phyloP scores from a whole-genome alignment of 495 filamentous ascomycete species.

The Lasiosphaeria miniovina region DNA sequence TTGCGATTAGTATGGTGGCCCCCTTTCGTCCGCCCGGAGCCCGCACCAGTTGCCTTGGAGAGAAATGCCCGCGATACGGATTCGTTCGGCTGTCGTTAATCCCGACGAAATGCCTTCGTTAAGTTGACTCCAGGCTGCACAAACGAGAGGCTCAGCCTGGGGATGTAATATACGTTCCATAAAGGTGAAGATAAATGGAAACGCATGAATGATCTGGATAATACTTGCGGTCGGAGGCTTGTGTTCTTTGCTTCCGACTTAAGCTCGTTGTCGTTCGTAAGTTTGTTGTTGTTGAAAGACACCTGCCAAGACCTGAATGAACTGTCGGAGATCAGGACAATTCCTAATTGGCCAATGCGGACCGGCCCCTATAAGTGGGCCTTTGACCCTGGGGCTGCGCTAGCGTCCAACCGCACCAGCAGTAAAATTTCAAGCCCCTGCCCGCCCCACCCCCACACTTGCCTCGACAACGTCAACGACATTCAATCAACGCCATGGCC shows the following conservation, averaged over 20 bases:
- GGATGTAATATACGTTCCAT: neutral
- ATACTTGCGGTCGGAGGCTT: too few species aligned
- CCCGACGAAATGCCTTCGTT: too few species aligned
- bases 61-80: too few species aligned
- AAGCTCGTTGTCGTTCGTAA: too few species aligned
- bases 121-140: too few species aligned
- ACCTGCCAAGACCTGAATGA: neutral
- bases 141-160: neutral
- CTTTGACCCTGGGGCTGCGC: neutral
- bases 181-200: neutral
- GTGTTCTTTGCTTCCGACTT: too few species aligned
- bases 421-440: neutral
- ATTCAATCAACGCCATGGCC: conserved; percentile 11
- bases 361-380: neutral
- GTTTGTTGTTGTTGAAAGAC: too few species aligned
- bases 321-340: neutral
- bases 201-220: neutral
- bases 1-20: too few species aligned
- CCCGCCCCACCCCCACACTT: neutral
- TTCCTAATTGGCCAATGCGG: neutral
- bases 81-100: too few species aligned
- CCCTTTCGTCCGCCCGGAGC: too few species aligned
- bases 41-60: too few species aligned
- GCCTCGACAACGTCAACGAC: neutral
- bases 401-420: neutral